Base-by-base conservation (phyloP, 1,139 yeast species). In the Kurtzmaniella quercitrusa region DNA sequence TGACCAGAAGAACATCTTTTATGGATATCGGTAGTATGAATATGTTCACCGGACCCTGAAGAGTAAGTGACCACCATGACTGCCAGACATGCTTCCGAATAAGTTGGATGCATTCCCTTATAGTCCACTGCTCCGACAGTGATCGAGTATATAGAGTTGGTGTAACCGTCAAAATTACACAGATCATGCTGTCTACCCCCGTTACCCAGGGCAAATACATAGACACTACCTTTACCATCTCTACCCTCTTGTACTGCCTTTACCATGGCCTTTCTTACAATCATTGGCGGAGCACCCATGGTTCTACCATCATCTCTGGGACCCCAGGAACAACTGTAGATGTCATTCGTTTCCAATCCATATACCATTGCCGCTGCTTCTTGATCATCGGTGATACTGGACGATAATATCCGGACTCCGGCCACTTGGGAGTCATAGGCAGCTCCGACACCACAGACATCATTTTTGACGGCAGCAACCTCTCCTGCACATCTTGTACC, bases 401-500 rank as follows among this genome's bases (percentile, higher is more conserved):
- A 95, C 1, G 95, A 85, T 41, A 94, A 73, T 48, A 94, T 93
- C 47, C 99, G 77, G 25, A 94, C 79, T 0, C 98, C 99, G 8
- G 96, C 77, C 2, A 94, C 95, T 56, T 83, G 80, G 3, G 96
- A 82, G 43, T 80, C 80, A 57, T 79, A 91, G 0, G 98, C 98
- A 8, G 91, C 95, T 37, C 99, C 99, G 4, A 94, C 76, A 31
- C 98, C 98, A 67, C 99, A 94, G 17, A 74, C 82, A 36, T 82
- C 86, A 61, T 94, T 93, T 46, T 81, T 91, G 2, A 84, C 95
- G 2, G 89, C 90, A 0, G 97, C 97, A 46, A 94, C 86, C 63
- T 94, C 98, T 29, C 97, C 98, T 1, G 98, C 98, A 69, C 99
- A 94, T 53, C 99, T 73, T 0, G 99, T 94, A 3, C 99, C 99